Evolutionary conservation across 2,329 filamentous ascomycete genomes (phyloP), one percentile per base, ranked within the genome.

Genomic region (Monosporascus cannonballus): DNA sequence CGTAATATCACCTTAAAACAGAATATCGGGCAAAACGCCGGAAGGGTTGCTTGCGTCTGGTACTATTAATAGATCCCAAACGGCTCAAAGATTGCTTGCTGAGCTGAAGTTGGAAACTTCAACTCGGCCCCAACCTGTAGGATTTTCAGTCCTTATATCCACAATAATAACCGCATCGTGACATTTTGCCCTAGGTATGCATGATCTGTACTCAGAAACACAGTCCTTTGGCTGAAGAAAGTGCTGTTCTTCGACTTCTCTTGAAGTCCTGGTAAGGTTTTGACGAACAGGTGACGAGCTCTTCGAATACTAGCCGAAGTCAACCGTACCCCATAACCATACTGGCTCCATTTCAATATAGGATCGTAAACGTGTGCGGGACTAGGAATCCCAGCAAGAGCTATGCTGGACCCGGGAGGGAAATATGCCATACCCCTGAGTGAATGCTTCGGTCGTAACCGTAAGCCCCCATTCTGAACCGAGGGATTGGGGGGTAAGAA

Each of bases 121-220:
- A 17, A 37, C 47, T 30, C 30, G 38, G 2, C 25, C 52, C 54
- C 49, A 54, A 41, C 54, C 52, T 14, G 24, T 18, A 6, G 42
- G 15, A 22, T 47, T 46, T 20, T 42, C 22, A 7, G 53, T 36
- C 3, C 49, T 48, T 3, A 51, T 54, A 8, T 58, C 54, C 4
- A 53, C 46, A 7, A 59, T 54, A 1, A 62, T 48, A 3, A 56
- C 49, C 24, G 58, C 44, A 22, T 56, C 45, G 42, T 50, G 52
- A 30, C 49, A 44, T 18, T 47, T 34, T 9, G 50, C 48, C 6
- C 42, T 47, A 34, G 56, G 20, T 9, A 56, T 55, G 7, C 52
- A 56, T 17, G 37, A 30, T 17, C 34, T 37, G 20, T 56, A 56
- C 50, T 57, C 47, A 24, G 30, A 38, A 51, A 55, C 7, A 56